Percentiles rank a stretch among this genome's conserved stretches.
Conservation (phyloP, 2,329 filamentous ascomycete species). For the Raffaelea ambrosiae region DNA sequence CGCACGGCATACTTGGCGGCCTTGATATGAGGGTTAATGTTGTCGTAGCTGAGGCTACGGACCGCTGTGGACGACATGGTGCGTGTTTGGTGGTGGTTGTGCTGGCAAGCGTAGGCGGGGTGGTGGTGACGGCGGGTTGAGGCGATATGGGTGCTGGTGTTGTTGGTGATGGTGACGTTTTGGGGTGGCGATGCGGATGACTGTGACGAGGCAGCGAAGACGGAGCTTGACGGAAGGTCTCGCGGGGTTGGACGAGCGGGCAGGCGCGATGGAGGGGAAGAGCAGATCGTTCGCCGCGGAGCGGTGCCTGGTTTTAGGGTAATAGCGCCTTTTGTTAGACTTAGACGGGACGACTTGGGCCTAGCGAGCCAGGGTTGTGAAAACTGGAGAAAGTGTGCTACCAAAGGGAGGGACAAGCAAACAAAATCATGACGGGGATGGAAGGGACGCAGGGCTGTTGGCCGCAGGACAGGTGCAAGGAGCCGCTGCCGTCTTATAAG, state of each 20-base stretch:
- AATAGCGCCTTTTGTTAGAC: too few relatives aligned
- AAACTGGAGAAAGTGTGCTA: too few relatives aligned
- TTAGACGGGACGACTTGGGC: too few relatives aligned
- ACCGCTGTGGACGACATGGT: slow-evolving; percentile 11
- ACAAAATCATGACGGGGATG: too few relatives aligned
- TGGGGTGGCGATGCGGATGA: too few relatives aligned
- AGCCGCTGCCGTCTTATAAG: neutral
- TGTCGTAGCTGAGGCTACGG: slow-evolving; percentile 60
- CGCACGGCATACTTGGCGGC: slow-evolving; percentile 93
- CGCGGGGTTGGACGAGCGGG: neutral
- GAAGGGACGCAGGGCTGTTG: neutral
- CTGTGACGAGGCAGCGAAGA: neutral
- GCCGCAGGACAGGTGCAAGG: neutral
- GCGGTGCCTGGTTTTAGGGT: neutral
- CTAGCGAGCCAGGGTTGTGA: too few relatives aligned
- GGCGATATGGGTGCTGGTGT: neutral
- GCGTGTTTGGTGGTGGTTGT: neutral
- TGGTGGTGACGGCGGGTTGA: neutral
- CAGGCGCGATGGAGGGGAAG: neutral
- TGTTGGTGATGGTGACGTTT: neutral
- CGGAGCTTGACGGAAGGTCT: neutral
- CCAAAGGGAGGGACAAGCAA: too few relatives aligned
- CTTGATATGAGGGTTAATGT: slow-evolving; percentile 86
- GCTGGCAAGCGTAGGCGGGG: too few relatives aligned
- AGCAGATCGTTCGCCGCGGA: neutral